Conservation (phyloP, 805 yeast genomes). For the Barnettozyma salicaria region DNA sequence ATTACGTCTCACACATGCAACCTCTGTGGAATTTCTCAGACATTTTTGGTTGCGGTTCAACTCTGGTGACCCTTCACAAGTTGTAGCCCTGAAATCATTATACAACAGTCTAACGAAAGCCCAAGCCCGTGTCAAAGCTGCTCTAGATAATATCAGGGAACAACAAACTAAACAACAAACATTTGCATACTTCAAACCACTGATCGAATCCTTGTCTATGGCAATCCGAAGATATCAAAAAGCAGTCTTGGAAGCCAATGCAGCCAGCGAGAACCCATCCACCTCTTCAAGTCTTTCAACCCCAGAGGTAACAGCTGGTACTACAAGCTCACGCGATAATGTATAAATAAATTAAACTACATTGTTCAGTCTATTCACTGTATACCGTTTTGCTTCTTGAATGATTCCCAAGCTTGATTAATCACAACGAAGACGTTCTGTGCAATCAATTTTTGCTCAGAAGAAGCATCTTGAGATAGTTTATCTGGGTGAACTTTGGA, state of each 20-base stretch:
- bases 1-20: slow-evolving; percentile 57
- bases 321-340: too few species aligned
- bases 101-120: slow-evolving; percentile 46
- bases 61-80: slow-evolving; percentile 41
- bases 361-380: slow-evolving; percentile 14
- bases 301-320: too few species aligned
- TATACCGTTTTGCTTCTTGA: slow-evolving; percentile 53
- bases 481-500: slow-evolving; percentile 90
- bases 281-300: slow-evolving; percentile 13
- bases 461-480: slow-evolving; percentile 47
- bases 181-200: slow-evolving; percentile 36
- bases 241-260: slow-evolving; percentile 21
- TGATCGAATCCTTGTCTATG: slow-evolving; percentile 37
- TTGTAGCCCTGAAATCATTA: slow-evolving; percentile 37
- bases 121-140: slow-evolving; percentile 37
- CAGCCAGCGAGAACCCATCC: slow-evolving; percentile 9
- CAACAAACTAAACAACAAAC: slow-evolving; percentile 25
- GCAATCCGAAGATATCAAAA: slow-evolving; percentile 43
- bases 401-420: slow-evolving; percentile 86
- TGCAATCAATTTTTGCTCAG: slow-evolving; percentile 77
- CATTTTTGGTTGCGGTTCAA: slow-evolving; percentile 69
- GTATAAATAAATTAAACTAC: neutral
- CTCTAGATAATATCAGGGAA: slow-evolving; percentile 27
- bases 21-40: slow-evolving; percentile 67
- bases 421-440: slow-evolving; percentile 78